Evolutionary conservation across 2,329 filamentous ascomycete genomes (phyloP), one percentile per base, ranked within the genome.

Genomic region (Penicillium sp.): DNA sequence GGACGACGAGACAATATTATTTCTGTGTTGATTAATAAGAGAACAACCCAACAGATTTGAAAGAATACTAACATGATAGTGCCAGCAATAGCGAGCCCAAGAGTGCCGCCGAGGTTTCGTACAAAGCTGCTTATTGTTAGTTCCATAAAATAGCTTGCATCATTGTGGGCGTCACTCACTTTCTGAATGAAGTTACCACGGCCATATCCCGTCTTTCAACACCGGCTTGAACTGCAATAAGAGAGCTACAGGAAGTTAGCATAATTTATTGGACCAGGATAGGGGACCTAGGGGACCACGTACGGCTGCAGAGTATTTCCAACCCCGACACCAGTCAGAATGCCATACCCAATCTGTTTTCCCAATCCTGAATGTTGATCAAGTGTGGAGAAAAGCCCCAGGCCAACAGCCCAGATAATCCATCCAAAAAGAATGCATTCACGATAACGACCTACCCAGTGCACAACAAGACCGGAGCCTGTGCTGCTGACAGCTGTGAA

Each of bases 381-480:
- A 0, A 84, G 70, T 0, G 81, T 84, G 0, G 81, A 82, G 72
- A 83, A 80, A 0, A 84, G 71, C 1, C 81, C 82, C 4, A 83
- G 75, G 0, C 81, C 81, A 21, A 82, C 66, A 3, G 81, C 79
- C 82, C 81, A 84, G 56, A 77, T 73, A 0, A 78, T 60, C 81
- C 80, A 84, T 0, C 82, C 82, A 37, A 83, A 76, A 3, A 85
- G 73, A 47, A 86, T 83, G 43, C 77, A 80, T 62, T 84, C 81
- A 41, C 81, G 73, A 52, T 84, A 84, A 10, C 81, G 76, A 2
- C 81, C 82, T 3, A 79, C 58, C 79, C 80, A 81, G 56, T 82
- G 78, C 0, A 84, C 81, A 2, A 84, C 62, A 10, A 84, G 74
- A 0, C 82, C 82, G 0, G 81, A 83, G 3, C 80, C 63, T 0